A percentile compares a stretch with the other conserved stretches of the same genome.
These are phyloP conservation scores for Chionographis japonica DNA, from an alignment of 106 monocot genomes.

Conservation along the genomic window DNA sequence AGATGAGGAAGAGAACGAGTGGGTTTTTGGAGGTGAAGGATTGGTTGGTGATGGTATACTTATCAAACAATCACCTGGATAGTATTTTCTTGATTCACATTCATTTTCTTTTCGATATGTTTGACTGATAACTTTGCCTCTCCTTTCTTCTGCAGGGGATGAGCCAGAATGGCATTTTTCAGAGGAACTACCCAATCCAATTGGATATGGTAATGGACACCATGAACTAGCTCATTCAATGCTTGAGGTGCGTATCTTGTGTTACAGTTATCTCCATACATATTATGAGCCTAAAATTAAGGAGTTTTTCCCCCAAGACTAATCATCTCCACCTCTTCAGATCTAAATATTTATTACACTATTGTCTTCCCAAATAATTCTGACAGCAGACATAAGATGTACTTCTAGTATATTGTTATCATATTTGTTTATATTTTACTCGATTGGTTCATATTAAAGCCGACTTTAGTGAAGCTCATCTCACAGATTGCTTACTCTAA, in stretches of 20 bases:
- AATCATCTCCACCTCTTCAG: too few relatives aligned
- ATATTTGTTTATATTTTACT: too few relatives aligned
- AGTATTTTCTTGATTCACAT: neutral
- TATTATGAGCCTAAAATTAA: too few relatives aligned
- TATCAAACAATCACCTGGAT: neutral
- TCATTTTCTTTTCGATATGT: neutral
- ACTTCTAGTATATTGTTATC: too few relatives aligned
- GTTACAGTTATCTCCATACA: neutral
- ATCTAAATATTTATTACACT: too few relatives aligned
- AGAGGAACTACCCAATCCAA: conserved; percentile 48
- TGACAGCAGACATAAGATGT: too few relatives aligned
- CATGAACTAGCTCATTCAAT: conserved; percentile 61
- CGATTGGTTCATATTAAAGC: too few relatives aligned
- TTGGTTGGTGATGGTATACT: conserved; percentile 33
- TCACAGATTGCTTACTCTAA: too few relatives aligned
- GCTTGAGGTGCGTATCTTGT: conserved; percentile 39
- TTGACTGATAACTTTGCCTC: neutral
- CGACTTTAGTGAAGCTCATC: too few relatives aligned
- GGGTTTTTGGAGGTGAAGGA: conserved; percentile 66
- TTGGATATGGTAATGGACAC: conserved; percentile 66
- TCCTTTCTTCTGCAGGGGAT: conserved; percentile 24
- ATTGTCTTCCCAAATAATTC: too few relatives aligned
- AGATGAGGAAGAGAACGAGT: conserved; percentile 84
- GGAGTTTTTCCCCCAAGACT: too few relatives aligned
- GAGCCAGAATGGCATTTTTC: conserved; percentile 48